Evolutionary conservation across 2,329 filamentous ascomycete species (phyloP).

Genomic region (Colletotrichum higginsianum): DNA sequence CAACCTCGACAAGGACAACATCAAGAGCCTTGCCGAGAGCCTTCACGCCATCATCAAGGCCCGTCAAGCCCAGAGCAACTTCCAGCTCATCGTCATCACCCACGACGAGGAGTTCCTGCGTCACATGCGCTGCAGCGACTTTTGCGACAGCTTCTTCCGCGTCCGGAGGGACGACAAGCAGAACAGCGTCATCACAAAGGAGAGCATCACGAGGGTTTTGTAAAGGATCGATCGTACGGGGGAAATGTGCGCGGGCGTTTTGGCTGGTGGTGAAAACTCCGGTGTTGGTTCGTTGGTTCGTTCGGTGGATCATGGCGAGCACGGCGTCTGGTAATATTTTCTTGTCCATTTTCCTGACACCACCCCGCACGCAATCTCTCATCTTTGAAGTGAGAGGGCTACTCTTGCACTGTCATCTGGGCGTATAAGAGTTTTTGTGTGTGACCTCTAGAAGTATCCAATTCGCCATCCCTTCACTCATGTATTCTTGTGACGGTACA

Average conservation of each 20-base stretch:
- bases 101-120: constrained; percentile 97
- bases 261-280: background rate
- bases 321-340: constrained; percentile 16
- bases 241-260: constrained; percentile 1
- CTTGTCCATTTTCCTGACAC: no score
- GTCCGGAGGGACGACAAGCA: constrained; percentile 87
- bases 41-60: constrained; percentile 89
- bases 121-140: constrained; percentile 94
- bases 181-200: constrained; percentile 87
- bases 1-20: constrained; percentile 96
- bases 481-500: background rate
- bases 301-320: constrained; percentile 8
- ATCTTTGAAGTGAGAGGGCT: constrained; percentile 1
- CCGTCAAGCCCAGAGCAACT: constrained; percentile 89
- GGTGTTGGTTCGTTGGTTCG: background rate
- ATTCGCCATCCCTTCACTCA: background rate
- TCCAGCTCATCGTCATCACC: constrained; percentile 98
- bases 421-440: background rate
- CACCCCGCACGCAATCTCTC: background rate
- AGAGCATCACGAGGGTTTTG: constrained; percentile 69
- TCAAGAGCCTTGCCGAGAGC: constrained; percentile 87
- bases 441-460: background rate
- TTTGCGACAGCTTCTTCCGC: constrained; percentile 91
- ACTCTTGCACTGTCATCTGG: background rate
- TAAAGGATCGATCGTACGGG: constrained; percentile 42